Base-by-base conservation (phyloP, 495 filamentous ascomycete genomes). In the Aspergillus avenaceus region DNA sequence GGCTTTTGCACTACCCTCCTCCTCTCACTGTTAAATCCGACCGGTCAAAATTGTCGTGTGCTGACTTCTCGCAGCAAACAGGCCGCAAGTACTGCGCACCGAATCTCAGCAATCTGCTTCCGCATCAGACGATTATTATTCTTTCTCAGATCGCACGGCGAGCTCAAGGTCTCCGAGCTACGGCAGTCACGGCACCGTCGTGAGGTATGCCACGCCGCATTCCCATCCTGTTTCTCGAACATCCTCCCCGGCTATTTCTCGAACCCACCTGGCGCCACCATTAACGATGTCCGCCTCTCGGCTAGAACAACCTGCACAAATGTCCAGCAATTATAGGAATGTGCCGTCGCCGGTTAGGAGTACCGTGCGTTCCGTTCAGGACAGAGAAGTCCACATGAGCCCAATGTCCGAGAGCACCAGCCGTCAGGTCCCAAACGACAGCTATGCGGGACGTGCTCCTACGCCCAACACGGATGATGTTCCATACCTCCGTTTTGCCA, bases 401-500 rank as follows among this genome's bases (percentile, higher is more conserved):
- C 57, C 60, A 27, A 60, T 49, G 41, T 64, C 54, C 11, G 62
- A 69, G 13, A 65, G 58, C 41, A 54, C 67, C 32, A 55, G 58
- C 53, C 55, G 65, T 29, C 61, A 50, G 50, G 52, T 54, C 1
- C 56, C 63, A 23, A 67, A 66, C 45, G 68, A 73, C 29, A 53
- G 41, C 38, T 69, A 67, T 48, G 60, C 61, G 5, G 65, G 70
- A 6, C 59, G 62, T 7, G 71, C 76, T 24, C 73, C 81, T 1
- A 86, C 85, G 1, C 85, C 85, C 1, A 82, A 76, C 11, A 59
- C 79, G 37, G 84, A 88, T 53, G 80, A 86, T 61, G 83, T 80
- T 25, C 84, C 84, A 12, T 87, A 84, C 58, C 83, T 89, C 40
- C 82, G 77, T 25, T 88, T 86, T 61, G 85, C 85, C 28, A 83